phyloP scores from a whole-genome alignment of 805 yeast genomes.

The Brettanomyces anomalus region DNA sequence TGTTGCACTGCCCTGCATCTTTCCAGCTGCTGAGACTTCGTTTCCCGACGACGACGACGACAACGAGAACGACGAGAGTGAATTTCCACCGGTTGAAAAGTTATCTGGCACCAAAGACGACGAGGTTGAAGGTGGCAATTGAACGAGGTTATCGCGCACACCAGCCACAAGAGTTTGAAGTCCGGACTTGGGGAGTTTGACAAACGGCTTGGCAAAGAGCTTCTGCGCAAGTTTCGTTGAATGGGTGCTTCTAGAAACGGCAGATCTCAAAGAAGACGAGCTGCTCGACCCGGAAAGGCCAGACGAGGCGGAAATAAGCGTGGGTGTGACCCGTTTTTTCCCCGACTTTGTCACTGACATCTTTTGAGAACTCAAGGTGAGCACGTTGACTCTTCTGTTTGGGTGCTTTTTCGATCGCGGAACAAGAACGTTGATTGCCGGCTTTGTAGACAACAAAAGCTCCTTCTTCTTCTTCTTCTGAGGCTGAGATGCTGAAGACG shows the following conservation, averaged over 20 bases:
- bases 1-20: no score
- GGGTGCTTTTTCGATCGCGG: constrained; percentile 26
- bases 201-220: constrained; percentile 33
- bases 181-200: constrained; percentile 55
- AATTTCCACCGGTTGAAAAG: not conserved
- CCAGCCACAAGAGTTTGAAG: constrained; percentile 59
- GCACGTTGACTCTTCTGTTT: constrained; percentile 9
- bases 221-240: constrained; percentile 16
- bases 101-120: not conserved
- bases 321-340: constrained; percentile 66
- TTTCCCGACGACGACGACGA: no score
- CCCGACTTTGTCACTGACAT: constrained; percentile 68
- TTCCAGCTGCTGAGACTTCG: no score
- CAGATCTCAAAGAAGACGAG: not conserved
- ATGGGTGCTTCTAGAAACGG: not conserved
- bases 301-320: constrained; percentile 41
- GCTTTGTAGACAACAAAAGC: not conserved
- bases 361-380: constrained; percentile 28
- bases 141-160: constrained; percentile 28
- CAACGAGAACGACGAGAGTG: no score
- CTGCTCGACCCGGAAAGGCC: not conserved
- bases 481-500: not conserved
- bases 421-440: constrained; percentile 14
- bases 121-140: not conserved
- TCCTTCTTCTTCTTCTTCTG: constrained; percentile 1